Evolutionary conservation across 768 basidiomycete genomes (phyloP).

Genomic region (Russula sp.): DNA sequence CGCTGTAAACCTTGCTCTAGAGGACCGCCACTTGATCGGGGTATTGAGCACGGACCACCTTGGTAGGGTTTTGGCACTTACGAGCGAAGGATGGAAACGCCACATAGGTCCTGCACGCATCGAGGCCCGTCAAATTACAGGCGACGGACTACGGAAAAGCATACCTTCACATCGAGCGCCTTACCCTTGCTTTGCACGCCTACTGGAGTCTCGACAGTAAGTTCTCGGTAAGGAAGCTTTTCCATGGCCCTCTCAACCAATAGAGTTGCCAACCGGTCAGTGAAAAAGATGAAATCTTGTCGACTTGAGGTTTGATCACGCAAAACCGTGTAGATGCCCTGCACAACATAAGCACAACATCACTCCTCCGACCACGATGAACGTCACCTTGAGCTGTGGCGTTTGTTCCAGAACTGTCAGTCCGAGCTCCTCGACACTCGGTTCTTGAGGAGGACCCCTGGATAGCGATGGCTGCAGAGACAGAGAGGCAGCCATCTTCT

Average conservation of each 20-base stretch:
- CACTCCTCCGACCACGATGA: not conserved
- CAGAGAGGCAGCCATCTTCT: slow-evolving; percentile 49
- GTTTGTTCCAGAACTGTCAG: slow-evolving; percentile 69
- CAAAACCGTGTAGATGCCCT: slow-evolving; percentile 89
- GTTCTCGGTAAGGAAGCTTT: slow-evolving; percentile 62
- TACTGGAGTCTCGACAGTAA: slow-evolving; percentile 61
- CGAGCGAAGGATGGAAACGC: slow-evolving; percentile 86
- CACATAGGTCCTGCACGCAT: slow-evolving; percentile 58
- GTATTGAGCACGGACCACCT: not conserved
- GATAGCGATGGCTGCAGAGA: slow-evolving; percentile 23
- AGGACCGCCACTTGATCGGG: slow-evolving; percentile 62
- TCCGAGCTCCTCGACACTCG: slow-evolving; percentile 37
- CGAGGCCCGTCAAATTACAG: not conserved
- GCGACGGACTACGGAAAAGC: not conserved
- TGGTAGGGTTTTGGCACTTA: slow-evolving; percentile 33
- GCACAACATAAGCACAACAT: not conserved
- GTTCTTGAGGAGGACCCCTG: slow-evolving; percentile 14
- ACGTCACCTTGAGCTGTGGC: slow-evolving; percentile 64
- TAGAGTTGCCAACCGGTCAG: slow-evolving; percentile 77
- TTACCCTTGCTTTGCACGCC: slow-evolving; percentile 52
- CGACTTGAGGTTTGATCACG: slow-evolving; percentile 61
- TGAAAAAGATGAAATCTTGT: slow-evolving; percentile 91
- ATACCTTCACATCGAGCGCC: slow-evolving; percentile 52
- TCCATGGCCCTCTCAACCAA: slow-evolving; percentile 81
- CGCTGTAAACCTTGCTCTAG: slow-evolving; percentile 87